These are phyloP conservation scores for Prunus kanzakura DNA, from an alignment of 306 rosid genomes.

Conservation along the genomic window DNA sequence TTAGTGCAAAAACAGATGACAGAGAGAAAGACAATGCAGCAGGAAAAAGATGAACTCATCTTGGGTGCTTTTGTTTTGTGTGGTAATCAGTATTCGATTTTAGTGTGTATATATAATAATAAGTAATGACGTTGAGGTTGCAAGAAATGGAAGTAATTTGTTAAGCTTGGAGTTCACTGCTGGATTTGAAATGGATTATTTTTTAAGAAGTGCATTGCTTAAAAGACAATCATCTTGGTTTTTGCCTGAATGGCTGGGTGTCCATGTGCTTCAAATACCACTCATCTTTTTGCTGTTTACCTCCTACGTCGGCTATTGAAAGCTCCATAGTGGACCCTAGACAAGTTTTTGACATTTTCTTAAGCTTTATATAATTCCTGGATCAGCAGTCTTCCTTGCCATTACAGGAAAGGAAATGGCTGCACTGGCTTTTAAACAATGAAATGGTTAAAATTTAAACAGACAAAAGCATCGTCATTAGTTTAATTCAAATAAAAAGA, in stretches of 20 bases:
- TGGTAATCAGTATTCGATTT: not conserved
- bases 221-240: conserved; percentile 30
- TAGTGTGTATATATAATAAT: not conserved
- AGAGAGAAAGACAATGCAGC: conserved; percentile 26
- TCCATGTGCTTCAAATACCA: too few species aligned
- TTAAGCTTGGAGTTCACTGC: conserved; percentile 75
- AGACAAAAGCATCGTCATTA: too few species aligned
- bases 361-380: not conserved
- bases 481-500: not conserved
- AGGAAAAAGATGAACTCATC: conserved; percentile 19
- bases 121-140: conserved; percentile 33
- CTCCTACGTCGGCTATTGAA: not conserved
- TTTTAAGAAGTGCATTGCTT: conserved; percentile 55
- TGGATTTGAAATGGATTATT: conserved; percentile 46
- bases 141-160: conserved; percentile 39
- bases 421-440: not conserved
- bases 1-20: conserved; percentile 21
- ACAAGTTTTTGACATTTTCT: not conserved
- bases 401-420: conserved; percentile 19
- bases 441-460: not conserved
- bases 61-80: conserved; percentile 4
- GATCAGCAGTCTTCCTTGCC: not conserved
- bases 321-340: not conserved
- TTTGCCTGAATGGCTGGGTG: too few species aligned
- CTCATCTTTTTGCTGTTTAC: not conserved